Conservation (phyloP, 2,329 filamentous ascomycete genomes). For the Monosporascus sp. region DNA sequence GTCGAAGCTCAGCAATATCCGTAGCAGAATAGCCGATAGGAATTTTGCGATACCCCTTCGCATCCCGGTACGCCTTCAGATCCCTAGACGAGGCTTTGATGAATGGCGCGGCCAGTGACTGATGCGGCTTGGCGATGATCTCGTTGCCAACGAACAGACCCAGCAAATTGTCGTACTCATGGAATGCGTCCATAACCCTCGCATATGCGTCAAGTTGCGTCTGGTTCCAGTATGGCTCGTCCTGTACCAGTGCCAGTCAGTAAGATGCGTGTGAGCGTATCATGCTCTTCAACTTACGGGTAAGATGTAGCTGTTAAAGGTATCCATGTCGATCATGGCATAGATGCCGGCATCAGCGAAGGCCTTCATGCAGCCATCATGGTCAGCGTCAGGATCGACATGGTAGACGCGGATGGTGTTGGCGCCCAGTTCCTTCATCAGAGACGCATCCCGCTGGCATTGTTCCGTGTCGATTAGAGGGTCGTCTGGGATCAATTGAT, state of each 20-base stretch:
- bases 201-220: conserved; percentile 64
- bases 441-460: conserved; percentile 66
- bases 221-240: conserved; percentile 63
- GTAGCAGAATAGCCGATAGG: conserved; percentile 85
- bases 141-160: conserved; percentile 89
- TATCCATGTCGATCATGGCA: conserved; percentile 77
- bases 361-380: conserved; percentile 74
- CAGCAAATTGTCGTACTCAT: conserved; percentile 71
- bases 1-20: conserved; percentile 66
- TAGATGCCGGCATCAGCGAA: conserved; percentile 81
- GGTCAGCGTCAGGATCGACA: conserved; percentile 66
- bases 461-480: conserved; percentile 72
- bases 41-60: conserved; percentile 72
- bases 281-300: conserved; percentile 37
- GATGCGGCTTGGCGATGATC: conserved; percentile 60
- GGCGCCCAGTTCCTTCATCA: conserved; percentile 76
- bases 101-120: conserved; percentile 66
- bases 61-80: conserved; percentile 73
- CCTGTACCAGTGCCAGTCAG: conserved; percentile 32
- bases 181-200: conserved; percentile 71
- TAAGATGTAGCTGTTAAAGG: conserved; percentile 63
- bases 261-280: background rate
- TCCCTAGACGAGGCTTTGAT: conserved; percentile 78
- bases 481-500: conserved; percentile 60
- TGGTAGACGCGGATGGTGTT: conserved; percentile 88